phyloP scores from a whole-genome alignment of 2,329 filamentous ascomycete species.

The Fusarium sterilihyphosum region DNA sequence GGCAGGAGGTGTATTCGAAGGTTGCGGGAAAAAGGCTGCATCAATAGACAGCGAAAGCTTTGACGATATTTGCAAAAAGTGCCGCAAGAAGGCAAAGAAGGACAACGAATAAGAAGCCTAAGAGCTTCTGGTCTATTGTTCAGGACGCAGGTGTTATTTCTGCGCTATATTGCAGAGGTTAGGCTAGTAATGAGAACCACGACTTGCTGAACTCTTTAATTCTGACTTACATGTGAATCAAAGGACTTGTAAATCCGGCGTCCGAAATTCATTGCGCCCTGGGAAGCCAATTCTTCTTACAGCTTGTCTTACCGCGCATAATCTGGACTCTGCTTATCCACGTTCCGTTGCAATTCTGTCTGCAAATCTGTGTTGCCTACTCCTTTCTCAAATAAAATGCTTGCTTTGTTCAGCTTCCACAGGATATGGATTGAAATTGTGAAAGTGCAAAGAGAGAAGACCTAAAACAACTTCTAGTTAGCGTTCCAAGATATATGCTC shows the following conservation, averaged over 20 bases:
- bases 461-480: no score
- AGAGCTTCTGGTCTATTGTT: no score
- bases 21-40: not conserved
- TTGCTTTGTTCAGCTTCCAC: no score
- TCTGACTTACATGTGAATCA: fast-evolving
- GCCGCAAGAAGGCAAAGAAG: not conserved
- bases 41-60: fast-evolving
- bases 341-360: no score
- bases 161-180: fast-evolving
- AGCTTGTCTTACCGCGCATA: fast-evolving
- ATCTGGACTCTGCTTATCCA: no score
- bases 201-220: fast-evolving
- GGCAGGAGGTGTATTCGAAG: not conserved
- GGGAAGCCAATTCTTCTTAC: fast-evolving
- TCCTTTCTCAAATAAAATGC: no score
- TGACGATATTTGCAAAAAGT: fast-evolving
- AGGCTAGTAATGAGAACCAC: fast-evolving
- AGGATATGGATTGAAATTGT: no score
- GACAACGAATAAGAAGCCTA: fast-evolving
- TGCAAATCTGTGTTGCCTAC: no score
- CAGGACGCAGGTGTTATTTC: fast-evolving
- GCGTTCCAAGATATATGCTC: no score
- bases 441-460: no score
- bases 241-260: fast-evolving
- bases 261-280: fast-evolving